Percentiles rank a stretch among this genome's conserved stretches.
phyloP scores from a whole-genome alignment of 164 flowering plant genomes.

The Litsea cubeba region DNA sequence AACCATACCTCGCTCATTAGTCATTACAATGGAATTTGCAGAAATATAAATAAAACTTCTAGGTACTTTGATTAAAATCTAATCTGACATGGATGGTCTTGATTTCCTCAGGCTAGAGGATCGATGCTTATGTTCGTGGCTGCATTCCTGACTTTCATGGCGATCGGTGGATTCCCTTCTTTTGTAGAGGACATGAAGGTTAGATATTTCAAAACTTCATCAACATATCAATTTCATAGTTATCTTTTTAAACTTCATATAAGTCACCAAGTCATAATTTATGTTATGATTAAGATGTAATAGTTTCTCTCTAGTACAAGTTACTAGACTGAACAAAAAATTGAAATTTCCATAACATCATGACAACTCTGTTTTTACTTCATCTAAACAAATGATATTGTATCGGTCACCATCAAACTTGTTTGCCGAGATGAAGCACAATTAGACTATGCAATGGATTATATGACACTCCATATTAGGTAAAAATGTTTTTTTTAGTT shows the following conservation, averaged over 20 bases:
- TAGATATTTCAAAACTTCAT: neutral
- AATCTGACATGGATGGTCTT: neutral
- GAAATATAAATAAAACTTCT: too few relatives aligned
- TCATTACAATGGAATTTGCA: neutral
- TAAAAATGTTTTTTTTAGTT: neutral
- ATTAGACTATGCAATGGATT: neutral
- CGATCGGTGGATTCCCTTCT: conserved; percentile 55
- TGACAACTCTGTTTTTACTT: neutral
- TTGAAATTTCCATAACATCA: neutral
- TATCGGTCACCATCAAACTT: too few relatives aligned
- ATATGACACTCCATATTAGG: neutral
- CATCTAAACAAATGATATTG: neutral
- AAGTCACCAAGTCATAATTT: neutral
- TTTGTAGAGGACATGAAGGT: conserved; percentile 59
- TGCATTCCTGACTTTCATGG: conserved; percentile 43
- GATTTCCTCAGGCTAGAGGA: conserved; percentile 33
- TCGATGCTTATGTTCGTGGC: conserved; percentile 40
- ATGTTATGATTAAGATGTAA: neutral
- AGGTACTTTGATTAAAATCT: too few relatives aligned
- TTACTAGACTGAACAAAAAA: neutral
- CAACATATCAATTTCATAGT: neutral
- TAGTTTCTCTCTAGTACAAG: neutral
- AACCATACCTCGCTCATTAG: neutral
- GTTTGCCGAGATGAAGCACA: neutral
- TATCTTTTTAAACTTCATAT: neutral